A percentile compares a stretch with the other conserved stretches of the same genome.
Conservation (phyloP, 139 green algal species). For the Tetratostichococcus sp. region DNA sequence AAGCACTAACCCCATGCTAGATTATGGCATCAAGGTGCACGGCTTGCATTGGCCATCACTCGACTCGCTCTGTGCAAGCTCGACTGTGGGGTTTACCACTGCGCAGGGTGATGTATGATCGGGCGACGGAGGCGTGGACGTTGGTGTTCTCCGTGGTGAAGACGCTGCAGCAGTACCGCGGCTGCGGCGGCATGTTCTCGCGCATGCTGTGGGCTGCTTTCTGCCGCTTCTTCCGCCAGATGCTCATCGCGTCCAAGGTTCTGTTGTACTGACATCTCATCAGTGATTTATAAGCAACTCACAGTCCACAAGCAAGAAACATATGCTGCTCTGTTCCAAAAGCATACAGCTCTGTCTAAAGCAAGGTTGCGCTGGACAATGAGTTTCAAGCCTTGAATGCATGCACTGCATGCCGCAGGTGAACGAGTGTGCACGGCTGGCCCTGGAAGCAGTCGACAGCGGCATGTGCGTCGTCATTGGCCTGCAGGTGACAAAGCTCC, state of each 20-base stretch:
- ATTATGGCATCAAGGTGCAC: no score
- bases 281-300: no score
- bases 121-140: conserved; percentile 53
- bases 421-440: conserved; percentile 47
- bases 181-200: conserved; percentile 10
- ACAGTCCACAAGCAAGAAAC: no score
- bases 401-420: conserved; percentile 35
- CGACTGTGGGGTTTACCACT: no score
- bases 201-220: conserved; percentile 51
- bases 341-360: no score
- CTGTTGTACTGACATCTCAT: no score
- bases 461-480: conserved; percentile 68
- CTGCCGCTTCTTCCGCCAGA: conserved; percentile 73
- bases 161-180: conserved; percentile 14
- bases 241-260: conserved; percentile 82
- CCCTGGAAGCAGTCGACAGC: conserved; percentile 49
- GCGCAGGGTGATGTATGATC: conserved; percentile 67
- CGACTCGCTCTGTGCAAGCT: no score
- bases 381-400: no score
- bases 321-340: no score
- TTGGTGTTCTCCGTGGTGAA: conserved; percentile 50
- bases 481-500: conserved; percentile 15
- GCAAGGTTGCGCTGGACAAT: no score
- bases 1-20: no score
- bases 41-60: no score